Conservation (phyloP, 352 stramenopile species). For the Globisporangium solare region DNA sequence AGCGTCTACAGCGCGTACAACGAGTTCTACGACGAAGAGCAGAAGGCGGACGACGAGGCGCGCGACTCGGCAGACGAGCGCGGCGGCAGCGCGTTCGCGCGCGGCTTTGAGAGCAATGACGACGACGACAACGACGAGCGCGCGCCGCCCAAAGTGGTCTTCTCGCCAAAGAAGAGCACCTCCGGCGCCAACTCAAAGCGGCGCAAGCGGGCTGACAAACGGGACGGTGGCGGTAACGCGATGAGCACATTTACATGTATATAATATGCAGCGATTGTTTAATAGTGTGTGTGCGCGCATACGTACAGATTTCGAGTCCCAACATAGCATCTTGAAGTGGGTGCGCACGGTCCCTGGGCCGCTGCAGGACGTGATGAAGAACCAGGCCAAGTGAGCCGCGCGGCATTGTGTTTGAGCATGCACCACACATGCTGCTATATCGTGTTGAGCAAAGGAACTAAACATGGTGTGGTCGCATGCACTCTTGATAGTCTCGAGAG, state of each 20-base stretch:
- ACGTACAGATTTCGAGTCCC: constrained; percentile 37
- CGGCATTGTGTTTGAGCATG: not conserved
- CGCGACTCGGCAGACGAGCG: not conserved
- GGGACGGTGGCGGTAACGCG: constrained; percentile 2
- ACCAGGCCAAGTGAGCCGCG: constrained; percentile 33
- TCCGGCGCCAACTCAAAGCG: constrained; percentile 2
- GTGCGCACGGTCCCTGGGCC: constrained; percentile 64
- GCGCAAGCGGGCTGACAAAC: constrained; percentile 1
- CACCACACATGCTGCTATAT: not conserved
- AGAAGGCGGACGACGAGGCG: not conserved
- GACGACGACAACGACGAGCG: not conserved
- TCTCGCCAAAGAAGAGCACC: too few relatives aligned
- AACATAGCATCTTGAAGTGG: constrained; percentile 77
- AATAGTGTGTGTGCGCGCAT: not conserved
- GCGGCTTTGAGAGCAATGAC: not conserved
- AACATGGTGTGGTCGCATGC: not conserved
- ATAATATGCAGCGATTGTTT: not conserved
- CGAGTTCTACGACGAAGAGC: constrained; percentile 16
- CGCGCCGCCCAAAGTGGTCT: not conserved
- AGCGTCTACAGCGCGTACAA: constrained; percentile 12
- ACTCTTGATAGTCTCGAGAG: constrained; percentile 32
- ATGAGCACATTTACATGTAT: too few relatives aligned
- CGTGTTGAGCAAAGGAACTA: not conserved
- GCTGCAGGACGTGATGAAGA: constrained; percentile 75
- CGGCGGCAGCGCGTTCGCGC: not conserved